These are phyloP conservation scores for Aspergillus indologenus DNA, from an alignment of 495 filamentous ascomycete species.

Conservation along the genomic window DNA sequence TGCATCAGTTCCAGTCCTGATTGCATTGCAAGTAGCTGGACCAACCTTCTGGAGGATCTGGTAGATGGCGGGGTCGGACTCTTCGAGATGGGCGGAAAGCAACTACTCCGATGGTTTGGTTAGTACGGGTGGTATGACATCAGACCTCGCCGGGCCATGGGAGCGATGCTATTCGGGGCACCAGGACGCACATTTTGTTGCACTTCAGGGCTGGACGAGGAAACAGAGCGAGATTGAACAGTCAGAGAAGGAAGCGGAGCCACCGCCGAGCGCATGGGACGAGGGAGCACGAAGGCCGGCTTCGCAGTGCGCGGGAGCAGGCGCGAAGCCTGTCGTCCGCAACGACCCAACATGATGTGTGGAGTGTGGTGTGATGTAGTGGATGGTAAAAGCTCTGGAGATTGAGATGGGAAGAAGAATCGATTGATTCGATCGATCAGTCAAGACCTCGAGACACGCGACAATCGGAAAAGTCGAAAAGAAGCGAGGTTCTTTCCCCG, in stretches of 20 bases:
- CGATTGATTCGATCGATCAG: too few relatives aligned
- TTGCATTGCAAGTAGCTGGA: background rate
- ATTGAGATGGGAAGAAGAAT: slow-evolving; percentile 5
- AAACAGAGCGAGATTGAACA: slow-evolving; percentile 37
- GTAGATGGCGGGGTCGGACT: slow-evolving; percentile 82
- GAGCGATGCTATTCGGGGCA: background rate
- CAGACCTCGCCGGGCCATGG: background rate
- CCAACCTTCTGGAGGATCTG: slow-evolving; percentile 84
- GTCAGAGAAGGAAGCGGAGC: slow-evolving; percentile 19
- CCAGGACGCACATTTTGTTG: slow-evolving; percentile 40
- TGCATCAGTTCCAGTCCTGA: background rate
- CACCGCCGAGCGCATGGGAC: slow-evolving; percentile 17
- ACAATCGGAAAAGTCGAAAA: background rate
- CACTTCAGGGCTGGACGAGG: slow-evolving; percentile 38
- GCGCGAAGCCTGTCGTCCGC: slow-evolving; percentile 41
- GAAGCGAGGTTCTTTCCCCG: background rate
- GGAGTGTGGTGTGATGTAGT: background rate
- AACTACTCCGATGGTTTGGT: slow-evolving; percentile 49
- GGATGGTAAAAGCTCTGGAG: background rate
- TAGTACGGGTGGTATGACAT: background rate
- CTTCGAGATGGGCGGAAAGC: slow-evolving; percentile 71
- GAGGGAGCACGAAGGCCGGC: slow-evolving; percentile 16
- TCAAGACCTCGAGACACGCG: background rate
- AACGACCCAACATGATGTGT: slow-evolving; percentile 43
- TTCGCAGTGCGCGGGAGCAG: slow-evolving; percentile 33